phyloP scores from a whole-genome alignment of 2,329 filamentous ascomycete species.

The Aspergillus nomiae region DNA sequence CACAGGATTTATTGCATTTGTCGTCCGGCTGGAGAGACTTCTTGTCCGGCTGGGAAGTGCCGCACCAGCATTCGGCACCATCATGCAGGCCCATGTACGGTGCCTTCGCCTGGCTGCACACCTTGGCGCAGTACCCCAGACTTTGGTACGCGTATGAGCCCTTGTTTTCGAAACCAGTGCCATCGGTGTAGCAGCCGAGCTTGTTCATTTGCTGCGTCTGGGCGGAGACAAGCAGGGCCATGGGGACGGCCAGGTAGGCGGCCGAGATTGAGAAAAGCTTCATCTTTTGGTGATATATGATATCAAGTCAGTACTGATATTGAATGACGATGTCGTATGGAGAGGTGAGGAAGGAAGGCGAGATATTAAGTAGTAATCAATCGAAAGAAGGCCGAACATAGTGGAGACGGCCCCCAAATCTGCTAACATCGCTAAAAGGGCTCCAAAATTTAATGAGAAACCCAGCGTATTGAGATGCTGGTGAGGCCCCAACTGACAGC shows the following conservation, averaged over 20 bases:
- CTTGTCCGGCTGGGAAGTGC: neutral
- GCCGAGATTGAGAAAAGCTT: neutral
- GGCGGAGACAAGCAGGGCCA: neutral
- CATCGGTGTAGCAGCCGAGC: slow-evolving; percentile 6
- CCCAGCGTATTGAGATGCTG: neutral
- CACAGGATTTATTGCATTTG: slow-evolving; percentile 4
- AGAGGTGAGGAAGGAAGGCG: neutral
- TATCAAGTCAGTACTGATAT: neutral
- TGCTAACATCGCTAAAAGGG: neutral
- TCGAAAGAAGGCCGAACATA: neutral
- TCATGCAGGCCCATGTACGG: slow-evolving; percentile 1
- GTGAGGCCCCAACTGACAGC: neutral
- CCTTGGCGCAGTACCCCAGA: slow-evolving; percentile 1
- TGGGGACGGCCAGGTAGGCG: neutral
- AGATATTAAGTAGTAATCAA: neutral
- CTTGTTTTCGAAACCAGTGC: neutral
- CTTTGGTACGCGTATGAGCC: slow-evolving; percentile 3
- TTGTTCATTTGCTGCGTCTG: neutral
- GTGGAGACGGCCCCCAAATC: neutral
- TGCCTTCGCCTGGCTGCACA: neutral
- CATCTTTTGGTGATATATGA: neutral
- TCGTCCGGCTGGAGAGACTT: neutral
- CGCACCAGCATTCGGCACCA: slow-evolving; percentile 8
- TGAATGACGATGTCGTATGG: neutral
- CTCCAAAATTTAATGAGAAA: neutral